Evolutionary conservation across 192 early-diverging fungal genomes (phyloP).

Genomic region (Thoreauomyces humboldtii): DNA sequence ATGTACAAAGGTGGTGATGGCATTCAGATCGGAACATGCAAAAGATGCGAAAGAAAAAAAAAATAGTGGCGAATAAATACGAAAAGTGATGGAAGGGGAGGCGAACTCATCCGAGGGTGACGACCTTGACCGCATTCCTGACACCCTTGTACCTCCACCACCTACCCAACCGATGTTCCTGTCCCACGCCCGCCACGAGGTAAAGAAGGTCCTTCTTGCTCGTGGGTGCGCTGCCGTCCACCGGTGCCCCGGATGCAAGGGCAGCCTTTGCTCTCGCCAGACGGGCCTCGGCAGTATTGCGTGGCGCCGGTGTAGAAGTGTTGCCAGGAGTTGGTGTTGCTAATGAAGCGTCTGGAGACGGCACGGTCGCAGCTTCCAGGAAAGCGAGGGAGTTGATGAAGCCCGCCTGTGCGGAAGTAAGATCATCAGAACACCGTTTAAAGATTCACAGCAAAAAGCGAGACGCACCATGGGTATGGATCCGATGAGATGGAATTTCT

Average conservation of each 20-base stretch:
- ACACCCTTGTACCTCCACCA: slow-evolving; percentile 81
- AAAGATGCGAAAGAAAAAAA: no score
- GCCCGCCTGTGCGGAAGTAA: slow-evolving; percentile 29
- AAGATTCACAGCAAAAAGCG: slow-evolving; percentile 14
- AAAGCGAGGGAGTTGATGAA: slow-evolving; percentile 56
- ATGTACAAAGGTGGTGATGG: no score
- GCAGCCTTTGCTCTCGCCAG: slow-evolving; percentile 8
- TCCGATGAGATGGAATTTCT: slow-evolving; percentile 56
- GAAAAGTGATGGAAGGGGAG: no score
- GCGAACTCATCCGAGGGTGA: slow-evolving; percentile 71
- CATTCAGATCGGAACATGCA: no score
- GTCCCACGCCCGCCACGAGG: slow-evolving; percentile 75
- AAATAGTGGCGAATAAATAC: no score
- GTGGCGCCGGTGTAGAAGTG: no score
- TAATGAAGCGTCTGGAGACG: background rate
- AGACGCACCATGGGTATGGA: slow-evolving; percentile 62
- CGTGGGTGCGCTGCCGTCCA: background rate
- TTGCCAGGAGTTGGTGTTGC: slow-evolving; percentile 1
- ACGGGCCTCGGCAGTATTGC: background rate
- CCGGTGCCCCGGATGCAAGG: background rate
- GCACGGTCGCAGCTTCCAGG: slow-evolving; percentile 46
- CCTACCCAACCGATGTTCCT: slow-evolving; percentile 87
- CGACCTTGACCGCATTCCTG: slow-evolving; percentile 70
- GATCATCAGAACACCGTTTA: background rate
- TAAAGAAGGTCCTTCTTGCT: slow-evolving; percentile 29